phyloP scores from a whole-genome alignment of 495 filamentous ascomycete species.

The Saxispiralis lemnorum region DNA sequence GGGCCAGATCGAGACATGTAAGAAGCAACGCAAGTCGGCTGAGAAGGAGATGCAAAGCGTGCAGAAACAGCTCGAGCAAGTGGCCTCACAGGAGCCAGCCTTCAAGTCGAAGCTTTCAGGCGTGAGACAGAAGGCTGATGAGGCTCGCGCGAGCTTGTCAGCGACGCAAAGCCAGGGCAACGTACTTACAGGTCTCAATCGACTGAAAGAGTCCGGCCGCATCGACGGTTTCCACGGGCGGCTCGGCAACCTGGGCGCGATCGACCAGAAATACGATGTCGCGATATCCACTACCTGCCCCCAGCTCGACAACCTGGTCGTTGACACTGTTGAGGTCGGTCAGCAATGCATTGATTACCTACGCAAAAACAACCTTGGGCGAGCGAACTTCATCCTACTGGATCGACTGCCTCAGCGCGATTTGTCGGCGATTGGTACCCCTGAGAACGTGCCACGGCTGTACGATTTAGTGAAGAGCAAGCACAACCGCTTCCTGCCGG shows the following conservation, averaged over 20 bases:
- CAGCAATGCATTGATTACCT: conserved; percentile 97
- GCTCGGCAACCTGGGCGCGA: conserved; percentile 86
- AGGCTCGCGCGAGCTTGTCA: conserved; percentile 75
- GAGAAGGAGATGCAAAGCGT: conserved; percentile 58
- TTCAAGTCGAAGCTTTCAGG: conserved; percentile 65
- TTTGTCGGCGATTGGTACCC: conserved; percentile 61
- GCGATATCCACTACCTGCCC: conserved; percentile 94
- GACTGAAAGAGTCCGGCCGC: conserved; percentile 85
- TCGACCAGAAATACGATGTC: conserved; percentile 85
- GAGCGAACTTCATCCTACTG: conserved; percentile 90
- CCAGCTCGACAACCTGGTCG: conserved; percentile 81
- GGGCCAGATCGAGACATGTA: conserved; percentile 56
- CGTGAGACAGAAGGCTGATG: conserved; percentile 82
- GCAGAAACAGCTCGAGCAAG: conserved; percentile 50
- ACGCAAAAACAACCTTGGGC: conserved; percentile 90
- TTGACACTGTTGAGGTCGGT: conserved; percentile 82
- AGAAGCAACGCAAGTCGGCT: conserved; percentile 48
- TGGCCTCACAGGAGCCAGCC: conserved; percentile 59
- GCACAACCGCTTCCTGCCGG: conserved; percentile 68
- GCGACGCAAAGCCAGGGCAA: conserved; percentile 83
- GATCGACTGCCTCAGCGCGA: conserved; percentile 67
- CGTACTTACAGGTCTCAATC: conserved; percentile 77
- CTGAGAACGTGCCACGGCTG: conserved; percentile 76
- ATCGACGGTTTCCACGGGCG: conserved; percentile 94
- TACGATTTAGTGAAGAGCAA: conserved; percentile 88